Evolutionary conservation across 225 moss, liverwort and hornwort species (phyloP), one percentile per base, ranked within the genome.

Genomic region (Rhytidiadelphus loreus): DNA sequence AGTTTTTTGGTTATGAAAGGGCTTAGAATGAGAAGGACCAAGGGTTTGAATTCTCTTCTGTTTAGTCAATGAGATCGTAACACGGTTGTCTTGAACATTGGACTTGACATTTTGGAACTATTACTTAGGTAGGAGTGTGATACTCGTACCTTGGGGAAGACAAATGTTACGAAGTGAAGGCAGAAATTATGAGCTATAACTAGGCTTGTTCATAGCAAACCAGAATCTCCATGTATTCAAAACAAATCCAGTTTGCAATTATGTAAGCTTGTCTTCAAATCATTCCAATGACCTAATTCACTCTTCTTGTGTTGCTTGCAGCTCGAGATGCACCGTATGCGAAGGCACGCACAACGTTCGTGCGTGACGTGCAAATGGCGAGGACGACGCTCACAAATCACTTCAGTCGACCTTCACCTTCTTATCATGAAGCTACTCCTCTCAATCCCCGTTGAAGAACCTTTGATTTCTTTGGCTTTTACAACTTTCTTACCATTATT

Each of bases 251-350:
- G 30, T 61, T 33, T 48, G 24, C 52, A 83, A 64, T 33, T 52
- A 23, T 28, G 17, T 37, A 52, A 52, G 66, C 52, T 59, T 59
- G 33, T 44, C 33, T 85, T 71, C 24, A 33, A 72, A 58, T 71
- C 33, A 21, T 64, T 65, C 39, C 53, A 53, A 39, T 25, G 80
- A 55, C 41, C 20, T 72, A 11, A 88, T 41, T 30, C 21, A 22
- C 16, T 33, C n/a, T 50, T 48, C 29, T 56, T 63, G 55, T 22
- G 57, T 50, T 79, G 59, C 57, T 85, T 91, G 90, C 88, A 94
- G 94, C 94, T 89, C 94, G 94, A 46, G 94, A 92, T 82, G 92
- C 94, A 33, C 91, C 94, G 11, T 94, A 94, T 12, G 94, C 94
- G 11, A 94, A 94, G 88, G 89, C 94, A 37, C 92, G 94, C 81